A percentile compares a stretch with the other conserved stretches of the same genome.
These are phyloP conservation scores for Begonia peltatifolia DNA, from an alignment of 306 rosid genomes.

Conservation along the genomic window DNA sequence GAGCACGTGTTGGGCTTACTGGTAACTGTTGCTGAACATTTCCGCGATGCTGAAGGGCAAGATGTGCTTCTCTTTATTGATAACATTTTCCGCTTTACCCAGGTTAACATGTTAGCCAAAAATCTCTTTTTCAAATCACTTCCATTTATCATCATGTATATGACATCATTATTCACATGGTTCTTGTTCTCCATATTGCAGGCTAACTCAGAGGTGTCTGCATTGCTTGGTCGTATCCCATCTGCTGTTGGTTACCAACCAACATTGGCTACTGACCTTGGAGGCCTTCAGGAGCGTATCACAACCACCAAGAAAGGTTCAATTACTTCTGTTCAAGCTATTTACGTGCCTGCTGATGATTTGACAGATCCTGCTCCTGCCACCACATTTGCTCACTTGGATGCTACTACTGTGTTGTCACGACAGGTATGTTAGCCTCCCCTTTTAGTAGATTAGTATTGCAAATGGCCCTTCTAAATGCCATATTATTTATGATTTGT, in stretches of 20 bases:
- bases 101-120: conserved; percentile 26
- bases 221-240: conserved; percentile 98
- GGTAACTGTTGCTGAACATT: conserved; percentile 97
- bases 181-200: conserved; percentile 11
- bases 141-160: not conserved
- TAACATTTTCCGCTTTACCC: conserved; percentile 98
- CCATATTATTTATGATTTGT: conserved; percentile 5
- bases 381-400: conserved; percentile 97
- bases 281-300: conserved; percentile 97
- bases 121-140: not conserved
- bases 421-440: conserved; percentile 45
- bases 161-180: not conserved
- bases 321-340: conserved; percentile 97
- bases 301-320: conserved; percentile 99
- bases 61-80: conserved; percentile 98
- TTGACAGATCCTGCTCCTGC: conserved; percentile 99
- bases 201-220: conserved; percentile 99
- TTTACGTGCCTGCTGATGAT: conserved; percentile 98
- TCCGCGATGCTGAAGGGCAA: conserved; percentile 99
- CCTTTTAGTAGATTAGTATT: not conserved
- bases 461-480: not conserved
- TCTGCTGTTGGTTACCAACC: conserved; percentile 99
- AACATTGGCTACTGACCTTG: conserved; percentile 93
- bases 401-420: conserved; percentile 95
- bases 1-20: conserved; percentile 99